Evolutionary conservation across 371 early-diverging fungal genomes (phyloP).

Genomic region (Apophysomyces trapeziformis): DNA sequence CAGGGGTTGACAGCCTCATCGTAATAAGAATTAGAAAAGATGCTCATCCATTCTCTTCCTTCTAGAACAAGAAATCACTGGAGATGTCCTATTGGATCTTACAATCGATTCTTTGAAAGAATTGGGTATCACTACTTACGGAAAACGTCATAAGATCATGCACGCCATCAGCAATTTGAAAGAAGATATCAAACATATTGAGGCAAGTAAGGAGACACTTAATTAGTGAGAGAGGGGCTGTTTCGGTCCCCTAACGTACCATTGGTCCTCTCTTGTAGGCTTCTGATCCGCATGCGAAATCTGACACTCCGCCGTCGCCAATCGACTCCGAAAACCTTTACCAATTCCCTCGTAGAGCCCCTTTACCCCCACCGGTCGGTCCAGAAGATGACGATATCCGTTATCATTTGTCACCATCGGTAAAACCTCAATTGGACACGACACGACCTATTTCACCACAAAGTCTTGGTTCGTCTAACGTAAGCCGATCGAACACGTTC

Average conservation of each 20-base stretch:
- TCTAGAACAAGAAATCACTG: conserved; percentile 72
- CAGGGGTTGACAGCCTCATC: not conserved
- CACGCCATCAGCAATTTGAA: conserved; percentile 65
- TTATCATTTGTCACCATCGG: conserved; percentile 11
- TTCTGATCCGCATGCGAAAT: conserved; percentile 13
- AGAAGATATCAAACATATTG: conserved; percentile 24
- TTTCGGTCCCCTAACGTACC: not conserved
- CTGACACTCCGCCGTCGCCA: conserved; percentile 21
- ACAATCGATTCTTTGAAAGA: conserved; percentile 71
- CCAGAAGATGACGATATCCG: conserved; percentile 6
- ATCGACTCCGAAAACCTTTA: conserved; percentile 26
- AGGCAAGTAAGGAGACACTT: conserved; percentile 8
- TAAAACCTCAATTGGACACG: conserved; percentile 3
- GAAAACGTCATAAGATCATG: conserved; percentile 74
- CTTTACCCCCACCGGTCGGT: conserved; percentile 25
- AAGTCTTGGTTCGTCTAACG: conserved; percentile 32
- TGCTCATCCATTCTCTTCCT: not conserved
- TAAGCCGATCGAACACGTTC: conserved; percentile 51
- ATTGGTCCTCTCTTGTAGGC: not conserved
- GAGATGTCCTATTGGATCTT: conserved; percentile 69
- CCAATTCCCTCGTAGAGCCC: conserved; percentile 39
- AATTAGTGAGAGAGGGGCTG: not conserved
- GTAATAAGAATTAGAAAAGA: conserved; percentile 5
- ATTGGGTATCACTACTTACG: conserved; percentile 69
- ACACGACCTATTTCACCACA: conserved; percentile 41